Percentiles rank a stretch among this genome's conserved stretches.
These are phyloP conservation scores for Colletotrichum echinochloae DNA, from an alignment of 2,329 filamentous ascomycete genomes.

Conservation along the genomic window DNA sequence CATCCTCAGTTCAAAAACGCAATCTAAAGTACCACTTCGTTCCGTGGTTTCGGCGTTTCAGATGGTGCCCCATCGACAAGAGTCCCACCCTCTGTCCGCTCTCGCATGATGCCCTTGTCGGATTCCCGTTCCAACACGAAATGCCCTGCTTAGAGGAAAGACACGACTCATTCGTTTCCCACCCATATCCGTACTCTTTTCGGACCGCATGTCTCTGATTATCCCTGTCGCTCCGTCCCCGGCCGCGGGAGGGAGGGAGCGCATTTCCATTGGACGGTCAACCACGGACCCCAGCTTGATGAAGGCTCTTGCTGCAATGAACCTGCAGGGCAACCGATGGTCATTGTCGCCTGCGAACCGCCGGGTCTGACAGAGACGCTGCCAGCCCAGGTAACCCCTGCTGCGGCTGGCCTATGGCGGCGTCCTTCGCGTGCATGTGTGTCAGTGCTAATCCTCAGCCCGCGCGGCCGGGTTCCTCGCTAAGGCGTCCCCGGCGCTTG, in stretches of 20 bases:
- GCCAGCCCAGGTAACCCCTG: conserved; percentile 2
- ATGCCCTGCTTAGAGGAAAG: not conserved
- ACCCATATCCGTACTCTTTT: too few species aligned
- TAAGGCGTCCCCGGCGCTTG: conserved; percentile 7
- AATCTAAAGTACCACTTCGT: conserved; percentile 9
- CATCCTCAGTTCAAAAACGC: not conserved
- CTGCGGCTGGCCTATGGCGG: conserved; percentile 1
- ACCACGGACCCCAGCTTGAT: conserved; percentile 35
- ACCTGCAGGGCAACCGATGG: conserved; percentile 36
- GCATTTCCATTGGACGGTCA: not conserved
- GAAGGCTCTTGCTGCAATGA: not conserved
- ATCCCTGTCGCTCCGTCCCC: conserved; percentile 29
- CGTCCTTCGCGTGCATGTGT: conserved; percentile 14
- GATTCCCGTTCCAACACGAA: conserved; percentile 10
- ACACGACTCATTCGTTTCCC: not conserved
- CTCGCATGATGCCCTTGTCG: conserved; percentile 13
- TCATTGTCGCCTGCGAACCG: conserved; percentile 11
- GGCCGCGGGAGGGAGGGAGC: conserved; percentile 1
- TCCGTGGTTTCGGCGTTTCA: conserved; percentile 31
- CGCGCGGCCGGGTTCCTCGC: conserved; percentile 8
- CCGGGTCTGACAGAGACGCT: conserved; percentile 18
- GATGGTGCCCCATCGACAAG: conserved; percentile 10
- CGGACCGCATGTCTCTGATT: conserved; percentile 30
- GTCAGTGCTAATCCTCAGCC: conserved; percentile 21
- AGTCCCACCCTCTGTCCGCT: not conserved